Percentiles rank a stretch among this genome's conserved stretches.
phyloP scores from a whole-genome alignment of 441 rosid species.

The Brassica hybrid region DNA sequence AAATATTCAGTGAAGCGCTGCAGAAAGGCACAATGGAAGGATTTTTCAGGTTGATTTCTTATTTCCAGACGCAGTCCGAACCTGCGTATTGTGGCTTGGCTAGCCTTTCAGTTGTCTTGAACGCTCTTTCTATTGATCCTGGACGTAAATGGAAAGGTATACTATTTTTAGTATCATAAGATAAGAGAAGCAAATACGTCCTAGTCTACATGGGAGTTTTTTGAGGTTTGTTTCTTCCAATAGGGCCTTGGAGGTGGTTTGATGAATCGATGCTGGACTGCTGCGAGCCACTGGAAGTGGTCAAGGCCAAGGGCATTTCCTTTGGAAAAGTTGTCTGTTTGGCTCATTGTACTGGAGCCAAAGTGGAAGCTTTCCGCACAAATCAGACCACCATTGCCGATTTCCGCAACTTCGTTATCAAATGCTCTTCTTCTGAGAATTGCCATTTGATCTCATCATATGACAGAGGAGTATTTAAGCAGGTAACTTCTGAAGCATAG shows the following conservation, averaged over 20 bases:
- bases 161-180: neutral
- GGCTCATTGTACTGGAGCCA: slow-evolving; percentile 92
- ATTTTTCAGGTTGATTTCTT: slow-evolving; percentile 63
- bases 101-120: slow-evolving; percentile 71
- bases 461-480: slow-evolving; percentile 71
- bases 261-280: slow-evolving; percentile 96
- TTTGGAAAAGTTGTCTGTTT: slow-evolving; percentile 89
- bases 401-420: slow-evolving; percentile 61
- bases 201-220: neutral
- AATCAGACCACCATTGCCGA: slow-evolving; percentile 72
- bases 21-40: slow-evolving; percentile 80
- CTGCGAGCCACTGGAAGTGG: slow-evolving; percentile 86
- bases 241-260: slow-evolving; percentile 99
- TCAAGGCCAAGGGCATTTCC: slow-evolving; percentile 81
- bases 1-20: slow-evolving; percentile 74
- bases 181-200: neutral
- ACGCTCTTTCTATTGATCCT: slow-evolving; percentile 75
- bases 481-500: slow-evolving; percentile 48
- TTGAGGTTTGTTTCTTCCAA: neutral
- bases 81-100: slow-evolving; percentile 81
- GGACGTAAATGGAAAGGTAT: slow-evolving; percentile 74
- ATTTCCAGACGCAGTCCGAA: slow-evolving; percentile 77
- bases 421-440: slow-evolving; percentile 69
- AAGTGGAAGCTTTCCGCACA: slow-evolving; percentile 83
- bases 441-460: slow-evolving; percentile 85